Evolutionary conservation across 2,329 filamentous ascomycete genomes (phyloP).

Genomic region (Beauveria australis): DNA sequence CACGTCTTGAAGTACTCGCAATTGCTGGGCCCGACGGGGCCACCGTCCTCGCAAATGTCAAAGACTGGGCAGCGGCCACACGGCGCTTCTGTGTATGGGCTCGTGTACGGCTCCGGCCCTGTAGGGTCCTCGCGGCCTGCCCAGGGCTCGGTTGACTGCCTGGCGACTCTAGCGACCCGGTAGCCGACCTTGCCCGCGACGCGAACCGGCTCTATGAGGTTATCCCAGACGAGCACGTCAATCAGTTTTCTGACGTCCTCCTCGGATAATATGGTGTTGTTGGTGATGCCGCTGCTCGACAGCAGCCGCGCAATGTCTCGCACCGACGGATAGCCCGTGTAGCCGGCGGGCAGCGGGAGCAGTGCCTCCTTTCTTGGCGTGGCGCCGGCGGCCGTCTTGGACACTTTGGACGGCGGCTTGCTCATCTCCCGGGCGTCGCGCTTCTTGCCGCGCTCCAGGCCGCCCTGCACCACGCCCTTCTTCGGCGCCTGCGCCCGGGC

Average conservation of each 20-base stretch:
- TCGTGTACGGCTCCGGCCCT: slow-evolving; percentile 41
- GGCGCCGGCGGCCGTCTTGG: slow-evolving; percentile 16
- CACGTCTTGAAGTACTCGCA: slow-evolving; percentile 90
- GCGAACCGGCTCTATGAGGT: slow-evolving; percentile 62
- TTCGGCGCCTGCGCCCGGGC: slow-evolving; percentile 41
- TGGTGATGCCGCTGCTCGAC: slow-evolving; percentile 59
- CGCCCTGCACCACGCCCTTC: slow-evolving; percentile 47
- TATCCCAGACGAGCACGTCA: slow-evolving; percentile 83
- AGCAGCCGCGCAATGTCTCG: slow-evolving; percentile 69
- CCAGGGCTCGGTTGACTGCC: slow-evolving; percentile 35
- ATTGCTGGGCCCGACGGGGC: slow-evolving; percentile 79
- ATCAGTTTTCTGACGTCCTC: slow-evolving; percentile 78
- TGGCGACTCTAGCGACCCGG: slow-evolving; percentile 41
- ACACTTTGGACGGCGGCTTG: slow-evolving; percentile 22
- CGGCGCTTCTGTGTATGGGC: slow-evolving; percentile 78
- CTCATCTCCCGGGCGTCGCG: slow-evolving; percentile 36
- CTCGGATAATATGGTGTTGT: slow-evolving; percentile 61
- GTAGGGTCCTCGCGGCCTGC: slow-evolving; percentile 30
- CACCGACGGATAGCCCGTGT: slow-evolving; percentile 72
- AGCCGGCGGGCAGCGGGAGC: slow-evolving; percentile 54
- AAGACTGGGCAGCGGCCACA: slow-evolving; percentile 92
- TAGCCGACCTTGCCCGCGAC: slow-evolving; percentile 43
- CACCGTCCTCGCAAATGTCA: slow-evolving; percentile 82
- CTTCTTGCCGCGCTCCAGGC: slow-evolving; percentile 39
- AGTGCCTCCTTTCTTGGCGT: slow-evolving; percentile 29